Evolutionary conservation across 2,329 filamentous ascomycete species (phyloP).

Genomic region (Sarocladium oryzae): DNA sequence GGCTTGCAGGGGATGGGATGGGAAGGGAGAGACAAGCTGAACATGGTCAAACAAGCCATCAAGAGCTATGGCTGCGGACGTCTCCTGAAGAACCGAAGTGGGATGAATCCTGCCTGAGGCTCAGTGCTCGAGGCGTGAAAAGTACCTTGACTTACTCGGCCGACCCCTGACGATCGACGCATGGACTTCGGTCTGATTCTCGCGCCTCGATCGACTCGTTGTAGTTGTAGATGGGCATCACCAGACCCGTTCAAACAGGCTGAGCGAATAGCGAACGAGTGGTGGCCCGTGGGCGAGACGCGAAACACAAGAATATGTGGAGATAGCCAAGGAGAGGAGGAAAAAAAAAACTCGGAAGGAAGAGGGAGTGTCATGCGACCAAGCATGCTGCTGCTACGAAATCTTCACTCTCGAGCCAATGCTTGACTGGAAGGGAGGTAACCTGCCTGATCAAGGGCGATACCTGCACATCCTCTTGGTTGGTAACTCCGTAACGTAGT

Average conservation of each 20-base stretch:
- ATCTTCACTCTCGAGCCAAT: too few species aligned
- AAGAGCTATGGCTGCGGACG: not conserved
- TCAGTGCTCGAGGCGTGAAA: too few species aligned
- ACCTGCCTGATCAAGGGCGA: conserved; percentile 1
- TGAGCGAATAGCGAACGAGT: not conserved
- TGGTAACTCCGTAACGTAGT: not conserved
- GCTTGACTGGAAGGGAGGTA: not conserved
- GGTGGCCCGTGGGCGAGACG: conserved; percentile 7
- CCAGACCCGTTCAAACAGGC: not conserved
- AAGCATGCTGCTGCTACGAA: too few species aligned
- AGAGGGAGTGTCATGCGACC: not conserved
- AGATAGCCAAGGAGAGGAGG: not conserved
- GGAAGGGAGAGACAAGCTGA: conserved; percentile 2
- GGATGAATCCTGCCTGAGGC: too few species aligned
- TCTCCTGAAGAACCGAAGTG: too few species aligned
- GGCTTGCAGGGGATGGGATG: not conserved
- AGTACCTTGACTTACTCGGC: too few species aligned
- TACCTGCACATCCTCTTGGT: not conserved
- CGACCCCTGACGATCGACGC: conserved; percentile 4
- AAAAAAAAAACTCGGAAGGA: not conserved
- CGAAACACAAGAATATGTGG: conserved; percentile 3
- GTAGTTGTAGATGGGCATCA: not conserved
- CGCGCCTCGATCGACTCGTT: not conserved
- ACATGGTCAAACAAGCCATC: not conserved
- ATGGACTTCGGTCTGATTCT: not conserved